Conservation (phyloP, 257 asterid genomes). For the Lithospermum erythrorhizon region DNA sequence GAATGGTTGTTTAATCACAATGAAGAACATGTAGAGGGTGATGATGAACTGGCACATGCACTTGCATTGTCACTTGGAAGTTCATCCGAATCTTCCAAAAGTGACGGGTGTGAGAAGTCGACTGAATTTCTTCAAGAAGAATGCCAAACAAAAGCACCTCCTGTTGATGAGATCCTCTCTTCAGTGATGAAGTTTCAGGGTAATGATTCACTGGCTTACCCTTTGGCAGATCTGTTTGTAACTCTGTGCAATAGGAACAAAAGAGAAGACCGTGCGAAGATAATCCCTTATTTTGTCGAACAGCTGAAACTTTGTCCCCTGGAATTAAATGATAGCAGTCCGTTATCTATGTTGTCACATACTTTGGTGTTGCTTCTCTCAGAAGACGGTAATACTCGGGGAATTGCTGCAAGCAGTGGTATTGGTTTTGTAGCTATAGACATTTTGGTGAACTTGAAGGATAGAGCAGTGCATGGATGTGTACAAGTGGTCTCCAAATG, state of each 20-base stretch:
- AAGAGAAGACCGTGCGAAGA: constrained; percentile 74
- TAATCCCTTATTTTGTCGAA: constrained; percentile 63
- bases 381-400: constrained; percentile 72
- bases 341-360: constrained; percentile 72
- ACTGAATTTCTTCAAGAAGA: constrained; percentile 24
- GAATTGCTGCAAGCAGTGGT: constrained; percentile 53
- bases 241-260: constrained; percentile 70
- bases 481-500: constrained; percentile 64
- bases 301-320: constrained; percentile 71
- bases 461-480: constrained; percentile 34
- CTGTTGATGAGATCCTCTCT: constrained; percentile 62
- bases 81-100: constrained; percentile 75
- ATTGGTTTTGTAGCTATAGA: constrained; percentile 52
- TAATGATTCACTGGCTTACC: constrained; percentile 65
- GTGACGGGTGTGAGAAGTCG: constrained; percentile 12
- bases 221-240: constrained; percentile 74
- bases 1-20: constrained; percentile 93
- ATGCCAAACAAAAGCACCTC: constrained; percentile 60
- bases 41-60: constrained; percentile 96
- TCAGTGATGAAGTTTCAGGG: constrained; percentile 69
- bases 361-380: constrained; percentile 77
- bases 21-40: constrained; percentile 96
- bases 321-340: constrained; percentile 59
- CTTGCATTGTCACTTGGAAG: constrained; percentile 91
- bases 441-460: constrained; percentile 56